Base-by-base conservation (phyloP, 352 stramenopile species). In the Globisporangium takayamanum region DNA sequence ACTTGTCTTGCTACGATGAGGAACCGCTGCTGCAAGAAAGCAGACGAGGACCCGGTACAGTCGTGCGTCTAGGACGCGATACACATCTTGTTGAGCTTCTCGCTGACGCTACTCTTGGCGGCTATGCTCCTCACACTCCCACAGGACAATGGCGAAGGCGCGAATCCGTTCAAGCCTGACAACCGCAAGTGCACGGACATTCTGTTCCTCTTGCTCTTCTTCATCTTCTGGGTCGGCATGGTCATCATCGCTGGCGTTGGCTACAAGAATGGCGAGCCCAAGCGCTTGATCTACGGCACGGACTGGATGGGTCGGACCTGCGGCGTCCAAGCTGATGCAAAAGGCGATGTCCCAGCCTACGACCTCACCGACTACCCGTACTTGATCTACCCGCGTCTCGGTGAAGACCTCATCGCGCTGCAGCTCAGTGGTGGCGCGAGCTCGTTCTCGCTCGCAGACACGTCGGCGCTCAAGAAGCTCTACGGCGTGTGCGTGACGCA, bases 161-260 rank as follows among this genome's bases (percentile, higher is more conserved):
- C 64, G 5, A 88, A 87, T 56, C 79, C 80, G 46, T 89, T 92
- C 70, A 87, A 87, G 57, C 68, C 70, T 5, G 66, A 74, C 59
- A 86, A 89, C 54, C 80, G 84, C 41, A 88, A 83, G 52, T 93
- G 84, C 71, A 90, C 78, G 3, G 84, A 93, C 55, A 16, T 89
- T 14, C 55, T 93, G 15, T 92, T 68, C 37, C 53, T 82, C 48
- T n/a, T 89, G 39, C 70, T 87, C 61, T 87, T 86, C 58, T 45
- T 78, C 25, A 53, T 69, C 20, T 83, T 82, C 62, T 83, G 73
- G 74, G 57, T 78, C 45, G 69, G 73, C 30, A 36, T 36, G 30
- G 30, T 89, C 61, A 63, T 82, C 62, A 87, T 92, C 57, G 78
- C 78, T 0, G 72, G 63, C 1, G 63, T 90, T 26, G 80, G 72